phyloP scores from a whole-genome alignment of 1,284 basidiomycete genomes.

The Xanthoconium separans region DNA sequence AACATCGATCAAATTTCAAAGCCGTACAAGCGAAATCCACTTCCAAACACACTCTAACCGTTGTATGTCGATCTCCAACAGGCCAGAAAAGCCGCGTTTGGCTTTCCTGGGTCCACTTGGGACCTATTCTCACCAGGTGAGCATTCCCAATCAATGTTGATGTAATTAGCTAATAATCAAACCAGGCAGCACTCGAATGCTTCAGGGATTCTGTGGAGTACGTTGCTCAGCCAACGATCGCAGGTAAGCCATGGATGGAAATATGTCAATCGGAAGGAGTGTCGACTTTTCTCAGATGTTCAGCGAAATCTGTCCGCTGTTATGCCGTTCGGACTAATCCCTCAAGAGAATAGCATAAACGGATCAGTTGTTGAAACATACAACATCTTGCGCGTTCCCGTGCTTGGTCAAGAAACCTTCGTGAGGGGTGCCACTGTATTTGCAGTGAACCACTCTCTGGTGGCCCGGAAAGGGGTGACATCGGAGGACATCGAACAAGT shows the following conservation, averaged over 20 bases:
- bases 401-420: constrained; percentile 43
- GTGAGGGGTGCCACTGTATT: constrained; percentile 59
- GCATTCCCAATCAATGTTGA: constrained; percentile 1
- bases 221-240: constrained; percentile 51
- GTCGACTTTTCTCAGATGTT: constrained; percentile 44
- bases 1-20: no score
- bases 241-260: constrained; percentile 37
- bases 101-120: constrained; percentile 71
- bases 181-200: constrained; percentile 57
- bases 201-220: constrained; percentile 57
- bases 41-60: not conserved
- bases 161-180: constrained; percentile 2
- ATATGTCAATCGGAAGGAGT: not conserved
- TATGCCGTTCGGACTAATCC: constrained; percentile 56
- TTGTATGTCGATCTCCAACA: constrained; percentile 8
- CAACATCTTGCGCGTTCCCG: constrained; percentile 50
- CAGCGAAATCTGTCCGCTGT: constrained; percentile 47
- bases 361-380: constrained; percentile 76
- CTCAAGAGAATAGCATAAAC: constrained; percentile 75
- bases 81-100: constrained; percentile 19
- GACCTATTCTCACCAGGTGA: constrained; percentile 76
- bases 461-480: constrained; percentile 55
- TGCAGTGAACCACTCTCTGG: constrained; percentile 65
- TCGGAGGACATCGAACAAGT: constrained; percentile 52
- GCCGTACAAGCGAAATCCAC: no score